phyloP scores from a whole-genome alignment of 345 rosid genomes.

The Sapria himalayana region DNA sequence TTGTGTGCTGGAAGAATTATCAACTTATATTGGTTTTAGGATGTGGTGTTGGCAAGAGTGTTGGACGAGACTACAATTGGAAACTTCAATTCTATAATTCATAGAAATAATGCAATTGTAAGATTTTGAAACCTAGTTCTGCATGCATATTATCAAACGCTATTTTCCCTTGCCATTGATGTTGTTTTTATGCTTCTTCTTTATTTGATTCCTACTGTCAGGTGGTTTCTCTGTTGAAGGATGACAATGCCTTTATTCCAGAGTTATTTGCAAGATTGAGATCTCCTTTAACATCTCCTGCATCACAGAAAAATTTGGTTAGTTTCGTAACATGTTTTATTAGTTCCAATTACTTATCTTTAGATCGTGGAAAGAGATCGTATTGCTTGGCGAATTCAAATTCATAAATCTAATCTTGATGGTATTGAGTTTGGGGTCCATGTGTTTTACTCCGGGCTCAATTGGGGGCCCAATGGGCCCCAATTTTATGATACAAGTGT shows the following conservation, averaged over 20 bases:
- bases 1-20: conserved; percentile 6
- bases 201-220: too few relatives aligned
- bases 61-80: conserved; percentile 58
- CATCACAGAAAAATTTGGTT: conserved; percentile 85
- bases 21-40: conserved; percentile 24
- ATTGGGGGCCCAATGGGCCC: too few relatives aligned
- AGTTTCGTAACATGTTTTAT: too few relatives aligned
- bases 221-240: conserved; percentile 66
- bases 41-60: conserved; percentile 76
- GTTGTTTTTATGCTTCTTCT: conserved; percentile 8
- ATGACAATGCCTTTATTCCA: conserved; percentile 73
- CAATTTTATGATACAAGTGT: too few relatives aligned
- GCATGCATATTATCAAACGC: background rate
- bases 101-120: conserved; percentile 58
- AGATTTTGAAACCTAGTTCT: conserved; percentile 14
- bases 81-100: conserved; percentile 49
- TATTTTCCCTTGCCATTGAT: conserved; percentile 6
- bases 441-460: too few relatives aligned
- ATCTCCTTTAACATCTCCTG: conserved; percentile 35
- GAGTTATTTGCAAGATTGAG: conserved; percentile 60
- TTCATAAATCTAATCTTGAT: too few relatives aligned
- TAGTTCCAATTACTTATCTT: too few relatives aligned
- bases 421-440: too few relatives aligned
- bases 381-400: too few relatives aligned
- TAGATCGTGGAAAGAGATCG: too few relatives aligned